Conservation (phyloP, 1,284 basidiomycete species). For the Irpex sp. region DNA sequence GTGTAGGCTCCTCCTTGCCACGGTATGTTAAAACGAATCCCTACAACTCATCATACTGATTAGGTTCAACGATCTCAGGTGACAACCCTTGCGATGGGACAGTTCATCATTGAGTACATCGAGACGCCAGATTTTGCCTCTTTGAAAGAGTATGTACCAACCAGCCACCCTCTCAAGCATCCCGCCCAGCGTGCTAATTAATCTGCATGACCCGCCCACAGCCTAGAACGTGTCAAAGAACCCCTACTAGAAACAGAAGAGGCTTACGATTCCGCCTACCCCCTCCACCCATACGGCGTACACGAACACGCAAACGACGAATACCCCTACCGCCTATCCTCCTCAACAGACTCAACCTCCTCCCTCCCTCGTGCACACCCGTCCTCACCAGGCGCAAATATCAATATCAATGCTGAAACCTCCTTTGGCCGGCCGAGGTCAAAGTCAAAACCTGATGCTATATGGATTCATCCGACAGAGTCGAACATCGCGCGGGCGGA, state of each 20-base stretch:
- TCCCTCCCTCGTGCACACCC: constrained; percentile 13
- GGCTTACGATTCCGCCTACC: constrained; percentile 14
- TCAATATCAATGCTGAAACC: constrained; percentile 5
- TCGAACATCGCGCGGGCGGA: constrained; percentile 63
- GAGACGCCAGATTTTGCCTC: constrained; percentile 18
- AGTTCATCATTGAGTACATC: constrained; percentile 49
- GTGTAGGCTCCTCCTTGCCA: constrained; percentile 46
- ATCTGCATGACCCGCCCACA: constrained; percentile 10
- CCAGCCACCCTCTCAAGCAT: background rate
- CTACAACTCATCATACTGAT: too few species aligned
- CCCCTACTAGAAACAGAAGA: constrained; percentile 30
- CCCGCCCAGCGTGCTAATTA: too few species aligned
- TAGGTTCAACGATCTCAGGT: constrained; percentile 29
- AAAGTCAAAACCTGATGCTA: constrained; percentile 49
- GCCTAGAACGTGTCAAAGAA: constrained; percentile 26
- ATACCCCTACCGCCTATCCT: constrained; percentile 5
- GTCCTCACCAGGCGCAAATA: constrained; percentile 4
- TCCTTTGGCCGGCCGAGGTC: constrained; percentile 31
- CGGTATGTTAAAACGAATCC: constrained; percentile 32
- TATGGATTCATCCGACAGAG: constrained; percentile 56
- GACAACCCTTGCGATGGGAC: constrained; percentile 46
- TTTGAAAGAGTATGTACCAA: constrained; percentile 19
- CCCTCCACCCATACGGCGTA: constrained; percentile 7
- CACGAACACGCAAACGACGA: constrained; percentile 3
- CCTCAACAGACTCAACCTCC: constrained; percentile 11